Conservation (phyloP, 192 early-diverging fungal species). For the Neocallimastix lanati region DNA sequence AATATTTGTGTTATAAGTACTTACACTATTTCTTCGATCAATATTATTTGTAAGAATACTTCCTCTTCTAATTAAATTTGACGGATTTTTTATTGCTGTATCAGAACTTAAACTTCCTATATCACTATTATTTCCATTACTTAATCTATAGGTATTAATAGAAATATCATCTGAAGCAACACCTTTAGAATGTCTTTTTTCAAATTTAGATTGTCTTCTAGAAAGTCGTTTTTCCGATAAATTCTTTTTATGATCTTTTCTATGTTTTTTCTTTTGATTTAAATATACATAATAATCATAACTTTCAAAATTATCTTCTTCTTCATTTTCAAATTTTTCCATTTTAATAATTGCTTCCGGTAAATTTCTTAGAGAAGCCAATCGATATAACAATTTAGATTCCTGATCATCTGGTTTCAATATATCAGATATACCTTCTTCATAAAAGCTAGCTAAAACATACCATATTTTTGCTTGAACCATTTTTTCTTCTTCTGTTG, state of each 20-base stretch:
- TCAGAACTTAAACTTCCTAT: not conserved
- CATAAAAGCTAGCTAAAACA: not conserved
- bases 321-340: not conserved
- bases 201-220: not conserved
- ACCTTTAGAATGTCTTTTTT: not conserved
- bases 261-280: not conserved
- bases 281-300: not conserved
- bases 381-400: not conserved
- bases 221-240: not conserved
- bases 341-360: not conserved
- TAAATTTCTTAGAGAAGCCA: not conserved
- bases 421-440: not conserved
- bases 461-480: not conserved
- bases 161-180: not conserved
- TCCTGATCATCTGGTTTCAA: not conserved
- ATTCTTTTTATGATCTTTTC: not conserved
- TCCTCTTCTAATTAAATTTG: not conserved
- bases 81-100: not conserved
- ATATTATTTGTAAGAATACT: not conserved
- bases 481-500: not conserved
- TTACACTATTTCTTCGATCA: not conserved
- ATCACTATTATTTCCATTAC: not conserved
- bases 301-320: not conserved
- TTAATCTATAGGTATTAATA: not conserved
- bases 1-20: not conserved